Percentiles rank a stretch among this genome's conserved stretches.
Evolutionary conservation across 2,329 filamentous ascomycete genomes (phyloP).

Genomic region (Ophiostoma pallidulum): DNA sequence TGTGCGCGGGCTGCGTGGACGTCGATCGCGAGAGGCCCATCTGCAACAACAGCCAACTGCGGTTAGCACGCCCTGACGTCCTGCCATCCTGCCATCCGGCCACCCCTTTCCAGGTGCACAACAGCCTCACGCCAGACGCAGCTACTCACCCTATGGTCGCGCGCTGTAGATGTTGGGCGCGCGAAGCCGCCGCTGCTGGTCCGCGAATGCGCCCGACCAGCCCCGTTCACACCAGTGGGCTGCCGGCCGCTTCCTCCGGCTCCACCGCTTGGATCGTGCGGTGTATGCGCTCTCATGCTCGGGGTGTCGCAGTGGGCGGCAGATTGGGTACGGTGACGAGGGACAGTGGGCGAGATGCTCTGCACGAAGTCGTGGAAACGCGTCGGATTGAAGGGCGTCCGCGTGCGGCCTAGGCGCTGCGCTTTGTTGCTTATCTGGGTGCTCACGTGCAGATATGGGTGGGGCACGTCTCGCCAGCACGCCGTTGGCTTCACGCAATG

Average conservation of each 20-base stretch:
- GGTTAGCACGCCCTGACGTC: no score
- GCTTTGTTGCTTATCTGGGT: not conserved
- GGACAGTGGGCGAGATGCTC: no score
- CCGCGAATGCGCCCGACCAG: conserved; percentile 16
- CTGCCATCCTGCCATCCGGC: no score
- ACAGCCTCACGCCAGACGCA: no score
- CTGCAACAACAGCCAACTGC: conserved; percentile 13
- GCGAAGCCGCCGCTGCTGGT: conserved; percentile 18
- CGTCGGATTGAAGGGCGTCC: conserved; percentile 8
- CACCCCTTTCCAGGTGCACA: no score
- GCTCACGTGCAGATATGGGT: conserved; percentile 1
- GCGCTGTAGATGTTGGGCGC: conserved; percentile 20
- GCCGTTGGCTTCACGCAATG: no score
- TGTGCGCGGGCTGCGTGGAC: conserved; percentile 27
- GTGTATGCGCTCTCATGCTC: conserved; percentile 13
- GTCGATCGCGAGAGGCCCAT: conserved; percentile 21
- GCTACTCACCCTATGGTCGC: conserved; percentile 23
- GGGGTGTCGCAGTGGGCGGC: no score
- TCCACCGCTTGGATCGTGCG: conserved; percentile 20
- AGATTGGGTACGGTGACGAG: no score
- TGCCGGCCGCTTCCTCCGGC: conserved; percentile 19
- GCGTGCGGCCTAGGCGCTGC: conserved; percentile 5
- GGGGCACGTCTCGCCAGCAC: not conserved
- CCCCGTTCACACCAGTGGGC: conserved; percentile 17
- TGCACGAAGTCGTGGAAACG: conserved; percentile 8